Base-by-base conservation (phyloP, 176 grass and related monocot species). In the Carex cristatella region DNA sequence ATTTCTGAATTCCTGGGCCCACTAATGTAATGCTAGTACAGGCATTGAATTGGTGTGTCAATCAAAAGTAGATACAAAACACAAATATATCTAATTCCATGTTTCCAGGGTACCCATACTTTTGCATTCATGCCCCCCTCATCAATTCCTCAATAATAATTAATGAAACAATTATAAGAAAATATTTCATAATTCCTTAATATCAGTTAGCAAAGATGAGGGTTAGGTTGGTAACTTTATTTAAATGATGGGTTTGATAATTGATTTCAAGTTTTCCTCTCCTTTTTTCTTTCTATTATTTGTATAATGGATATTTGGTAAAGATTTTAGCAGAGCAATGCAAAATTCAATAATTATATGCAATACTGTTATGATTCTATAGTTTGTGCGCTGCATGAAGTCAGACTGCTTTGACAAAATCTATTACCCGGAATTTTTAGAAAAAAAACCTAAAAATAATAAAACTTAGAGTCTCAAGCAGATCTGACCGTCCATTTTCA, bases 21-120 rank as follows among this genome's bases (percentile, higher is more conserved):
- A 54, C 59, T 10, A 31, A 66, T 31, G 46, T 33, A 67, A 18
- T 44, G 79, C 2, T 5, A 3, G 57, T 81, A 81, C 58, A 81
- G 15, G 61, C 80, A 82, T 82, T 82, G 80, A 82, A 67, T 23
- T 82, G 37, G 37, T 82, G 53, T 65, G 61, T 12, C 27, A 82
- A 61, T 30, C n/a, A 49, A 82, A 82, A 82, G 80, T 82, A 15
- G 18, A 40, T 82, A 83, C 61, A 67, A 68, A 62, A 28, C 19
- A n/a, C 61, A 67, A 55, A 49, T 31, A 54, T 83, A n/a, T 83
- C 61, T 66, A 83, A 65, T 83, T 62, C 79, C 80, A 65, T 83
- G 80, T 83, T 82, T 83, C 61, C 37, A 11, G 80, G 61, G 37
- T 49, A 83, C 12, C 80, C 61, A 68, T 68, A 55, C 61, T 53